Evolutionary conservation across 345 rosid species (phyloP).

Genomic region (Syzygium aromaticum): DNA sequence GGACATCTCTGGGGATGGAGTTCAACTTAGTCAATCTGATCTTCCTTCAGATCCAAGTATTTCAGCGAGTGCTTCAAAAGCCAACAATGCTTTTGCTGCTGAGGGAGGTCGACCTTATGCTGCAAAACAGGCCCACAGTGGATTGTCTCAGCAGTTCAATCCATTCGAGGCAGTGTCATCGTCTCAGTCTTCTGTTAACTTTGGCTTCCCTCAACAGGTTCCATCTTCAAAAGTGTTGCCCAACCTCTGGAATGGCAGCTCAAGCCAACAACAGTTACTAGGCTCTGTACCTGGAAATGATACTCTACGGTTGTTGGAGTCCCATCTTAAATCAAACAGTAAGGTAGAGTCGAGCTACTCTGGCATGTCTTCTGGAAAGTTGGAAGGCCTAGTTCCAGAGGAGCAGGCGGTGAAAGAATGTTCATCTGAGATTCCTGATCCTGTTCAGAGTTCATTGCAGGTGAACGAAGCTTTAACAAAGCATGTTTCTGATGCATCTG

Average conservation of each 20-base stretch:
- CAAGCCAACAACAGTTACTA: conserved; percentile 21
- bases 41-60: conserved; percentile 9
- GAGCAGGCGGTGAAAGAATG: conserved; percentile 30
- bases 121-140: conserved; percentile 18
- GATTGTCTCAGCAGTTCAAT: conserved; percentile 34
- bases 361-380: conserved; percentile 19
- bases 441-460: conserved; percentile 9
- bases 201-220: conserved; percentile 29
- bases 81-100: conserved; percentile 24
- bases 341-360: conserved; percentile 31
- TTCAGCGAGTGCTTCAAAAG: conserved; percentile 8
- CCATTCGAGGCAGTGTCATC: conserved; percentile 34
- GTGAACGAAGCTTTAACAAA: conserved; percentile 21
- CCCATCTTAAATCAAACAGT: conserved; percentile 21
- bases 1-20: conserved; percentile 31
- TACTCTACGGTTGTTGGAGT: conserved; percentile 20
- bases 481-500: conserved; percentile 15
- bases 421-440: conserved; percentile 8
- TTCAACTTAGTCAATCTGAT: conserved; percentile 33
- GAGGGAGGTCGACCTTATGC: conserved; percentile 12
- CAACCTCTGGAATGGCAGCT: background rate
- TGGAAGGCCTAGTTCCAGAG: conserved; percentile 20
- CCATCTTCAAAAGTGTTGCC: conserved; percentile 1
- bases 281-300: conserved; percentile 28
- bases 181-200: conserved; percentile 23